Percentiles rank a stretch among this genome's conserved stretches.
Evolutionary conservation across 2,329 filamentous ascomycete genomes (phyloP).

Genomic region (Aspergillus ustus): DNA sequence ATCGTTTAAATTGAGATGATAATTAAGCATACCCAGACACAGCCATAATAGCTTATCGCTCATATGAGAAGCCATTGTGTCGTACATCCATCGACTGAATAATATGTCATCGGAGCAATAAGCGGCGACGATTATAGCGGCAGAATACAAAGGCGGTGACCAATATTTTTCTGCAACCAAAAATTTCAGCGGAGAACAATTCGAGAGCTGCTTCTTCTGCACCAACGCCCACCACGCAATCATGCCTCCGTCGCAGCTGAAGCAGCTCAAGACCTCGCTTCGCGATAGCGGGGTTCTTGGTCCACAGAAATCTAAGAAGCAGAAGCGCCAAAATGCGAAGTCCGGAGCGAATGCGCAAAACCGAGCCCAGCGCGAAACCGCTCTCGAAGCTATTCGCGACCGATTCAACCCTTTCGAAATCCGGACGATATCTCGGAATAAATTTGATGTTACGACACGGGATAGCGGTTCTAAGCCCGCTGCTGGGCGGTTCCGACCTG

Average conservation of each 20-base stretch:
- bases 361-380: conserved; percentile 74
- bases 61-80: conserved; percentile 39
- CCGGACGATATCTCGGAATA: conserved; percentile 77
- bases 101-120: conserved; percentile 4
- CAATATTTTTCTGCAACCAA: conserved; percentile 36
- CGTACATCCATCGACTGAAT: not conserved
- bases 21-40: conserved; percentile 37
- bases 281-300: conserved; percentile 87
- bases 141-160: conserved; percentile 44
- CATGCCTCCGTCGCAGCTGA: conserved; percentile 96
- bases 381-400: conserved; percentile 85
- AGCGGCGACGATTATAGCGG: conserved; percentile 21
- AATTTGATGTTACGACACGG: conserved; percentile 81
- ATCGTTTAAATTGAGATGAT: not conserved
- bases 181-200: conserved; percentile 33
- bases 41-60: conserved; percentile 46
- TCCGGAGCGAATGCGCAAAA: conserved; percentile 72
- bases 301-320: conserved; percentile 93
- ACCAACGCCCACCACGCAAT: conserved; percentile 30
- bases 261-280: conserved; percentile 89
- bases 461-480: conserved; percentile 54
- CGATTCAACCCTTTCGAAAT: conserved; percentile 98
- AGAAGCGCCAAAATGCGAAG: conserved; percentile 75
- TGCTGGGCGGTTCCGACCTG: conserved; percentile 72
- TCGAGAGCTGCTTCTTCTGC: conserved; percentile 17